Percentiles rank a stretch among this genome's conserved stretches.
Conservation (phyloP, 1,284 basidiomycete genomes). For the Trichosporon ovoides region DNA sequence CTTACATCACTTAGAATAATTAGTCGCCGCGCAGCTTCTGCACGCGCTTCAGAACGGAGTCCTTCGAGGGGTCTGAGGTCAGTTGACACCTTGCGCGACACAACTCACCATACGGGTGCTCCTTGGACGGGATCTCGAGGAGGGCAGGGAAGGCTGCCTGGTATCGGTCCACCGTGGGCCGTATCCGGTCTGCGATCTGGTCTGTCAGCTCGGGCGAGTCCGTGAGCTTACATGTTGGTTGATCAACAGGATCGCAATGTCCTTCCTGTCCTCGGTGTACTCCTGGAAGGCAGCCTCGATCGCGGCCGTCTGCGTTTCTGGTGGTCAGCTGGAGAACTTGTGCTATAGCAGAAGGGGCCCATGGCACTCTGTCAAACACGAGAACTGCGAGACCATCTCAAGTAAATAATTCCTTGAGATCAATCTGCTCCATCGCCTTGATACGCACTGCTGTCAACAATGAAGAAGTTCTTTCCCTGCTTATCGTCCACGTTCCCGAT, state of each 20-base stretch:
- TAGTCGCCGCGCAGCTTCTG: constrained; percentile 90
- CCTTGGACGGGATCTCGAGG: constrained; percentile 77
- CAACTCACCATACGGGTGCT: constrained; percentile 74
- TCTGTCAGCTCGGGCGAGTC: background rate
- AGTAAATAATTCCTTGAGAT: too few species aligned
- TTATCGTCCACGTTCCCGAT: constrained; percentile 81
- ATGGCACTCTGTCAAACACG: too few species aligned
- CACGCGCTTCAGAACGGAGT: constrained; percentile 93
- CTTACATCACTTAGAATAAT: background rate
- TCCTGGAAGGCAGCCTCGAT: constrained; percentile 89
- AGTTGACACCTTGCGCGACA: too few species aligned
- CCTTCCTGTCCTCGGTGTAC: constrained; percentile 75
- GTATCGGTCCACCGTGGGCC: constrained; percentile 91
- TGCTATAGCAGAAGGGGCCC: too few species aligned
- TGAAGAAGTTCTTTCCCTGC: constrained; percentile 91
- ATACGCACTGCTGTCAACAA: constrained; percentile 78
- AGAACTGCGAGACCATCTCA: too few species aligned
- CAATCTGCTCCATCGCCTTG: too few species aligned
- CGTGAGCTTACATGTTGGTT: constrained; percentile 78
- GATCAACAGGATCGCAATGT: constrained; percentile 90
- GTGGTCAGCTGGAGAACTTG: background rate
- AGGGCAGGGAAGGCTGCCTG: constrained; percentile 93
- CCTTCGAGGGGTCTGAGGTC: constrained; percentile 82
- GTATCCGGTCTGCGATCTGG: constrained; percentile 92
- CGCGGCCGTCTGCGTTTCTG: constrained; percentile 80